Conservation (phyloP, 225 moss, liverwort and hornwort species). For the Sphagnum tenellum region DNA sequence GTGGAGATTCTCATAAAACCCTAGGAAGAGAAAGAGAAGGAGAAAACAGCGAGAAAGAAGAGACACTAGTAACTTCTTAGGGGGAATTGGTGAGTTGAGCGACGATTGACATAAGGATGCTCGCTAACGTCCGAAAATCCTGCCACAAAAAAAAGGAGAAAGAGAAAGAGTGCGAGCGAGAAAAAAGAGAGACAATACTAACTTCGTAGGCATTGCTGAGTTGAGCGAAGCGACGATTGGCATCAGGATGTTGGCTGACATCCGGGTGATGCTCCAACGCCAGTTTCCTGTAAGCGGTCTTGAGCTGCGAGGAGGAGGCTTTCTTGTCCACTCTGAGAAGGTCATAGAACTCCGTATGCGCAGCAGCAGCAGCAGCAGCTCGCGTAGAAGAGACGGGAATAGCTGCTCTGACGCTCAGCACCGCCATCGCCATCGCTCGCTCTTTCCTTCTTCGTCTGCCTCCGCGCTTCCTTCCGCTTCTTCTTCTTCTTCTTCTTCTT, state of each 20-base stretch:
- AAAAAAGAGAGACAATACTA: not conserved
- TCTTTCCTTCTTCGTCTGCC: too few species aligned
- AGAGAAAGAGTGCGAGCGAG: not conserved
- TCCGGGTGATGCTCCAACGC: conserved; percentile 65
- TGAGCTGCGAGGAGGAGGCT: conserved; percentile 47
- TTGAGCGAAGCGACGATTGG: conserved; percentile 52
- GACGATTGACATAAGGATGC: too few species aligned
- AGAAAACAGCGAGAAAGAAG: not conserved
- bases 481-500: too few species aligned
- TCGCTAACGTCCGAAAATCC: too few species aligned
- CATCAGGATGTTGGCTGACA: conserved; percentile 51
- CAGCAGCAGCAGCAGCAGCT: conserved; percentile 22
- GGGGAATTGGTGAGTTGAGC: not conserved
- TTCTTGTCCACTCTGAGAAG: conserved; percentile 39
- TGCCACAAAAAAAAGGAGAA: not conserved
- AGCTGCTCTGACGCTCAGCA: conserved; percentile 16
- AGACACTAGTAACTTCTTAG: not conserved
- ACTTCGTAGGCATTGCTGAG: conserved; percentile 72
- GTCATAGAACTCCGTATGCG: conserved; percentile 50
- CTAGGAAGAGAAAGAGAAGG: not conserved
- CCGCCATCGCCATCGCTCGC: conserved; percentile 25
- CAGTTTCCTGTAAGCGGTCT: conserved; percentile 58
- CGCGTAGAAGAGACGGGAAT: not conserved
- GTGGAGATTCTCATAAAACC: too few species aligned
- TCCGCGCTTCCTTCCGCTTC: too few species aligned